Base-by-base conservation (phyloP, 768 basidiomycete species). In the Multifurca ochricompacta region DNA sequence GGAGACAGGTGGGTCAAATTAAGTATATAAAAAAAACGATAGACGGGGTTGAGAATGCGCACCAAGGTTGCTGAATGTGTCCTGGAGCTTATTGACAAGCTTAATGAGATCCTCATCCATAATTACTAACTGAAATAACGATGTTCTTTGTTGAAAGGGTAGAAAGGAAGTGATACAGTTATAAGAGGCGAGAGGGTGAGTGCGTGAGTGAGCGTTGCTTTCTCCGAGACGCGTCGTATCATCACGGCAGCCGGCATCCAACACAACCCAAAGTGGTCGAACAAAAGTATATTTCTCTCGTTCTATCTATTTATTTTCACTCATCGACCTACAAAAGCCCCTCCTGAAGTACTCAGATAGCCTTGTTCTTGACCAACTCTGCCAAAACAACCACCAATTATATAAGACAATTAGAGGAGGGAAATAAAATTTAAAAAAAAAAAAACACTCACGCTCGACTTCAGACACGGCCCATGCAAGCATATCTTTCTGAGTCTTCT, bases 61-160 rank as follows among this genome's bases (percentile, higher is more conserved):
- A 89, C 89, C 90, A 48, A 92, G 79, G 64, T 91, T 91, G 70
- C 75, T 80, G 72, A 92, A 92, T 53, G 90, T 92, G 64, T 92
- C 91, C 72, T 97, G 93, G 51, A 97, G 83, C 73, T 85, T 88
- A 75, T 96, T 96, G 40, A 97, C 94, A 13, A 95, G 80, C 64
- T 85, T 85, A 61, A 97, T 97, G 58, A 97, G 82, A 68, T 95
- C 91, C 37, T 86, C 82, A 70, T 97, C 94, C 94, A 97, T 97
- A 59, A 19, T 67, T 63, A 47, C 28, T 25, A n/a, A 31, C 27
- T 30, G 36, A n/a, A n/a, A n/a, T n/a, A n/a, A n/a, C n/a, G n/a
- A n/a, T n/a, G n/a, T n/a, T n/a, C n/a, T n/a, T n/a, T n/a, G n/a
- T n/a, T n/a, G n/a, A n/a, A n/a, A n/a, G n/a, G n/a, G n/a, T n/a